Percentiles rank a stretch among this genome's conserved stretches.
Conservation (phyloP, 2,329 filamentous ascomycete genomes). For the Talaromyces verruculosus region DNA sequence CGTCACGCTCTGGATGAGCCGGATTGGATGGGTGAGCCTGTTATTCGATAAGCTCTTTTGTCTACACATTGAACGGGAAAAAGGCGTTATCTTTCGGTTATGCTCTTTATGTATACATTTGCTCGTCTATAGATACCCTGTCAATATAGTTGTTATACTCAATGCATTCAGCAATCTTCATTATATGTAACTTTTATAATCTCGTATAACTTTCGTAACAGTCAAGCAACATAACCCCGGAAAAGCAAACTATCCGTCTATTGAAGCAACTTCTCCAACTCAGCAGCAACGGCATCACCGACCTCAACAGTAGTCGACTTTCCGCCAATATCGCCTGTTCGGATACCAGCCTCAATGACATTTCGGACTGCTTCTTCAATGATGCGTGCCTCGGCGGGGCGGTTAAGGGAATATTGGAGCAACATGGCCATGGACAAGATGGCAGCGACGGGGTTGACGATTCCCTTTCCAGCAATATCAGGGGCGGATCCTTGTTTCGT, state of each 20-base stretch:
- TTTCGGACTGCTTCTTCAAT: conserved; percentile 79
- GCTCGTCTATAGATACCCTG: conserved; percentile 17
- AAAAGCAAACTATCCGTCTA: conserved; percentile 2
- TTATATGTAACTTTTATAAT: conserved; percentile 9
- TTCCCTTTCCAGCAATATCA: conserved; percentile 86
- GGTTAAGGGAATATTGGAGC: conserved; percentile 85
- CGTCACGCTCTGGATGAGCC: conserved; percentile 41
- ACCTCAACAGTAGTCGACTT: conserved; percentile 70
- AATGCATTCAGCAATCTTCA: not conserved
- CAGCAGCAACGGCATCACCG: conserved; percentile 76
- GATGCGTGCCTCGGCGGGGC: conserved; percentile 71
- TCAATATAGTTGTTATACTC: conserved; percentile 5
- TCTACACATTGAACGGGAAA: not conserved
- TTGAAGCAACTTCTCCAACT: conserved; percentile 68
- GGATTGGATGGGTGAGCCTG: conserved; percentile 53
- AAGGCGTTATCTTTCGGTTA: not conserved
- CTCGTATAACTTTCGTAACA: conserved; percentile 9
- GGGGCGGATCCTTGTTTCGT: conserved; percentile 70
- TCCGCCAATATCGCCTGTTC: conserved; percentile 84
- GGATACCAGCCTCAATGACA: conserved; percentile 74
- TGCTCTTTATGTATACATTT: conserved; percentile 2
- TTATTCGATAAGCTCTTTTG: conserved; percentile 39
- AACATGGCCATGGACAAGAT: conserved; percentile 95
- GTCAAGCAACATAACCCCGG: not conserved
- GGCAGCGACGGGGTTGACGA: conserved; percentile 89